These are phyloP conservation scores for Diaporthe citriasiana DNA, from an alignment of 2,329 filamentous ascomycete species.

Conservation along the genomic window DNA sequence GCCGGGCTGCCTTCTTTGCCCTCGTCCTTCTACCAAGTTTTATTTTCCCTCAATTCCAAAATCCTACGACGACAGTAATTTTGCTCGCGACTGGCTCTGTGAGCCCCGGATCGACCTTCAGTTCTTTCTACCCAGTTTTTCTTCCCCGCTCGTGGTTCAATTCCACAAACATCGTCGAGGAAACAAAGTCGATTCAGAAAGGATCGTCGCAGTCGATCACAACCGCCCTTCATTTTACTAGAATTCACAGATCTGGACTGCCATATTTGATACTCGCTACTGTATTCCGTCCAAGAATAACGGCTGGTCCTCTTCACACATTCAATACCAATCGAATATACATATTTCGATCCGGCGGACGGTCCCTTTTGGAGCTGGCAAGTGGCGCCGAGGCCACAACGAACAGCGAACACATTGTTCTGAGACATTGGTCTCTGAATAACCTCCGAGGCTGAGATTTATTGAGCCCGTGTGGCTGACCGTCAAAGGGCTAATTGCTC, in stretches of 20 bases:
- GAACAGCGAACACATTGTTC: not conserved
- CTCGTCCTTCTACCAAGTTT: conserved; percentile 5
- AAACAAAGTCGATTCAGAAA: conserved; percentile 14
- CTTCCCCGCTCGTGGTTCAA: not conserved
- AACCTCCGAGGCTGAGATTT: conserved; percentile 13
- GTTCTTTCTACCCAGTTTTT: not conserved
- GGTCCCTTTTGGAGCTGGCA: not conserved
- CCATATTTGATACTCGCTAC: conserved; percentile 24
- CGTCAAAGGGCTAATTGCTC: not conserved
- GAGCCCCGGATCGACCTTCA: conserved; percentile 30
- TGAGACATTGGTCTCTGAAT: conserved; percentile 38
- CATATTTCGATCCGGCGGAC: conserved; percentile 19
- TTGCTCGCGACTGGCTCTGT: conserved; percentile 34
- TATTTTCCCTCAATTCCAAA: not conserved
- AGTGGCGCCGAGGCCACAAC: conserved; percentile 3
- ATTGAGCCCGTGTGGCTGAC: conserved; percentile 25
- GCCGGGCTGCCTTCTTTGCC: conserved; percentile 19
- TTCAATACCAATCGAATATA: conserved; percentile 7
- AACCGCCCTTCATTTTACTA: conserved; percentile 36
- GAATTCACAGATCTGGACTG: conserved; percentile 22
- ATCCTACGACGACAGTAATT: conserved; percentile 16
- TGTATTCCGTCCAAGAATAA: not conserved
- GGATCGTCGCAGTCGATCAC: conserved; percentile 33
- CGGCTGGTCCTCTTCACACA: conserved; percentile 23
- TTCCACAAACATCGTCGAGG: not conserved